Conservation (phyloP, 2,329 filamentous ascomycete genomes). For the Thielaviopsis populi region DNA sequence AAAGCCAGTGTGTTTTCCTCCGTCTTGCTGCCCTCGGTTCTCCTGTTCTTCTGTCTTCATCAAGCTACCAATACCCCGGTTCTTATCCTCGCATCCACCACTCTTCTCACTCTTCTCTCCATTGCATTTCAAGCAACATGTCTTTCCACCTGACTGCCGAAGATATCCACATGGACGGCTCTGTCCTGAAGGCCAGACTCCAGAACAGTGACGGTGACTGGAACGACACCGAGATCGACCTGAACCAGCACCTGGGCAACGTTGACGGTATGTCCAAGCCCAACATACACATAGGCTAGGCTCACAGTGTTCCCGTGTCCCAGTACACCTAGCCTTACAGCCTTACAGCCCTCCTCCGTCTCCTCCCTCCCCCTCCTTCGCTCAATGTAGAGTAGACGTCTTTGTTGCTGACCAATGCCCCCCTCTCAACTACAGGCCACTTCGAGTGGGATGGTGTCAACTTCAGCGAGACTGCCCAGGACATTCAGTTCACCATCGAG, state of each 20-base stretch:
- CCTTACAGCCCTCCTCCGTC: background rate
- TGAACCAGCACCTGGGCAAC: conserved; percentile 39
- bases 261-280: conserved; percentile 29
- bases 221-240: conserved; percentile 35
- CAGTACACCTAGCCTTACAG: background rate
- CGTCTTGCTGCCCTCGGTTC: background rate
- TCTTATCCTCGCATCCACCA: background rate
- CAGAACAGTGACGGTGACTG: conserved; percentile 29
- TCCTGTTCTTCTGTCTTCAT: conserved; percentile 1
- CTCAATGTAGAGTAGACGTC: background rate
- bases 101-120: background rate
- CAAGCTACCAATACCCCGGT: background rate
- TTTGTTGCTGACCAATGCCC: conserved; percentile 9
- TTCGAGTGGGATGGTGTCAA: conserved; percentile 19
- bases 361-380: background rate
- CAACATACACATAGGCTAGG: conserved; percentile 18
- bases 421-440: background rate
- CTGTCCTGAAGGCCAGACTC: conserved; percentile 33
- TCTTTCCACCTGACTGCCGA: conserved; percentile 34
- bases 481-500: conserved; percentile 35
- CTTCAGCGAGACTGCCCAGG: conserved; percentile 33
- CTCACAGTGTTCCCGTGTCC: background rate
- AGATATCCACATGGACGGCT: conserved; percentile 33
- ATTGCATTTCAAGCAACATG: conserved; percentile 10
- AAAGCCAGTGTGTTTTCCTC: background rate